Evolutionary conservation across 2,329 filamentous ascomycete genomes (phyloP).

Genomic region (Clonostachys solani): DNA sequence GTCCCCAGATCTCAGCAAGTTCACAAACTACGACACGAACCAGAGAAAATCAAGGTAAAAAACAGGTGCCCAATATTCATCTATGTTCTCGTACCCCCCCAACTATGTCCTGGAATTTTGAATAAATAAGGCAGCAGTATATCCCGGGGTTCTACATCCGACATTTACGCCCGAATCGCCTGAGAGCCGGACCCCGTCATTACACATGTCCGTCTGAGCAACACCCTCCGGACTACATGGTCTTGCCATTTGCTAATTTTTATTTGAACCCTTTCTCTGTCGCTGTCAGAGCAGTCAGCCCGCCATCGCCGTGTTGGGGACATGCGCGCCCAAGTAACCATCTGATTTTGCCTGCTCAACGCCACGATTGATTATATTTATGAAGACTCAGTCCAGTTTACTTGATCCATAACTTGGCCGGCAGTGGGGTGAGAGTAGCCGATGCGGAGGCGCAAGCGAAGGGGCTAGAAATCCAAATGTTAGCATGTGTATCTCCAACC

Average conservation of each 20-base stretch:
- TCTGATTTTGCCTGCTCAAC: too few species aligned
- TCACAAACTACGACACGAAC: too few species aligned
- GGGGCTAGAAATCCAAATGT: constrained; percentile 49
- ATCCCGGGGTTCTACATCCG: not conserved
- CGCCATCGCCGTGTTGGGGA: too few species aligned
- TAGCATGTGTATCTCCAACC: not conserved
- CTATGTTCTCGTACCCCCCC: not conserved
- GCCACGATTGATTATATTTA: constrained; percentile 8
- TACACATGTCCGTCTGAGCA: too few species aligned
- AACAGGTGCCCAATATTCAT: not conserved
- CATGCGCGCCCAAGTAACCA: too few species aligned
- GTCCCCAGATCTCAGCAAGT: too few species aligned
- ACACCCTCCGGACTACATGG: too few species aligned
- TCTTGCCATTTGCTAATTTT: not conserved
- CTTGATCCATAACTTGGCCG: constrained; percentile 79
- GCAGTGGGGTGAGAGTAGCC: constrained; percentile 69
- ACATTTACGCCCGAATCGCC: too few species aligned
- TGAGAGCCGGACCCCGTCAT: too few species aligned
- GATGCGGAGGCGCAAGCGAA: constrained; percentile 83
- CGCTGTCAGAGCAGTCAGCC: not conserved
- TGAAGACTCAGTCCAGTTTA: constrained; percentile 88
- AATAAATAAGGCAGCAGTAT: not conserved
- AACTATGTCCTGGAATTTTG: not conserved
- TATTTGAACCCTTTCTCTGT: not conserved
- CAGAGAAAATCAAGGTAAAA: too few species aligned